Evolutionary conservation across 2,329 filamentous ascomycete species (phyloP).

Genomic region (Paracoccidioides lutzii): DNA sequence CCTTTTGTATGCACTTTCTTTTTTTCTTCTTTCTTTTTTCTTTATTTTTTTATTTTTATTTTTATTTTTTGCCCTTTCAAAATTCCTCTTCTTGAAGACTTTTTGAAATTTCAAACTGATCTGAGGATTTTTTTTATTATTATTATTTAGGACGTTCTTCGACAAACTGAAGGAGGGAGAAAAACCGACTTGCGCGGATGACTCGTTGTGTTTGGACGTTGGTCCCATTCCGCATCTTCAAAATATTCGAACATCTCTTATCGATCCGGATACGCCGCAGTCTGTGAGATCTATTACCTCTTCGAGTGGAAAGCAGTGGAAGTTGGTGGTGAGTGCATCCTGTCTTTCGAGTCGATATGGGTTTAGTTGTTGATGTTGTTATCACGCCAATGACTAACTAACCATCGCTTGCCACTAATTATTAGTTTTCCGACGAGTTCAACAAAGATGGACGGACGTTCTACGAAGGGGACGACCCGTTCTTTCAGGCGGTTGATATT

Average conservation of each 20-base stretch:
- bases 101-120: too few species aligned
- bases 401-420: too few species aligned
- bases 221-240: conserved; percentile 41
- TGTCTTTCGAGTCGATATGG: too few species aligned
- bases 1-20: conserved; percentile 42
- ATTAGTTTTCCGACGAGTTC: conserved; percentile 58
- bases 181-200: conserved; percentile 21
- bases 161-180: conserved; percentile 28
- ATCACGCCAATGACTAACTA: neutral
- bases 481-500: conserved; percentile 53
- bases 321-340: conserved; percentile 40
- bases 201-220: conserved; percentile 39
- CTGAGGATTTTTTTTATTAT: neutral
- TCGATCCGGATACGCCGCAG: conserved; percentile 55
- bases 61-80: too few species aligned
- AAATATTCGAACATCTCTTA: conserved; percentile 48
- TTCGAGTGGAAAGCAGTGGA: conserved; percentile 47
- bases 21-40: neutral
- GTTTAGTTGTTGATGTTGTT: too few species aligned
- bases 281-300: conserved; percentile 44
- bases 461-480: conserved; percentile 58
- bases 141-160: conserved; percentile 45
- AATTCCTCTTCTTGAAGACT: too few species aligned
- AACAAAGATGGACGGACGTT: conserved; percentile 55
- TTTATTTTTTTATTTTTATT: too few species aligned